Percentiles rank a stretch among this genome's conserved stretches.
phyloP scores from a whole-genome alignment of 495 filamentous ascomycete species.

The Penicillium ucsense region DNA sequence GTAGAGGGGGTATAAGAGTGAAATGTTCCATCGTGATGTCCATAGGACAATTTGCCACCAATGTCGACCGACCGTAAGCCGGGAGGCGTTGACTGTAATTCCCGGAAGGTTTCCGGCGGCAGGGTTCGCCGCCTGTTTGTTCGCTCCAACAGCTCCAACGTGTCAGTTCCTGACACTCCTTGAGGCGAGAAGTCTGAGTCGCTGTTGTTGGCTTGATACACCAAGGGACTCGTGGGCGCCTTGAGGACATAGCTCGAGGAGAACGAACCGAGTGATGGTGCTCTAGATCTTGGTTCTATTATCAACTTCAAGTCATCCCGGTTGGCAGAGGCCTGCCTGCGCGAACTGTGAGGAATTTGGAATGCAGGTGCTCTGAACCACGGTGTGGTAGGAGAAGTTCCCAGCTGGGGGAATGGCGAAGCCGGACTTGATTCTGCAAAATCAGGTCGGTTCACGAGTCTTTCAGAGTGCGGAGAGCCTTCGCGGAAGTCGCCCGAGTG shows the following conservation, averaged over 20 bases:
- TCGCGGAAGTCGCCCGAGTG: constrained; percentile 84
- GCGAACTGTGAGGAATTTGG: constrained; percentile 5
- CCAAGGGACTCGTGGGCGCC: constrained; percentile 84
- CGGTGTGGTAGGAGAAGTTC: constrained; percentile 39
- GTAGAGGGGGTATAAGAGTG: constrained; percentile 64
- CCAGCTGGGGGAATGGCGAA: constrained; percentile 16
- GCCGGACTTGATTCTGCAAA: constrained; percentile 8
- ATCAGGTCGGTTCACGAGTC: constrained; percentile 14
- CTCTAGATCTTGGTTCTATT: constrained; percentile 25
- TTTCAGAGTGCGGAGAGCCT: constrained; percentile 27
- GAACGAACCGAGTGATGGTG: constrained; percentile 64
- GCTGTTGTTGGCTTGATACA: constrained; percentile 81
- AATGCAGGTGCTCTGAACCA: constrained; percentile 35
- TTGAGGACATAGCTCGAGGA: constrained; percentile 79
- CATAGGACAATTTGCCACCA: constrained; percentile 12
- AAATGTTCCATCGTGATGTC: constrained; percentile 41
- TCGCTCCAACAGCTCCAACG: constrained; percentile 31
- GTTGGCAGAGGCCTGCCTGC: constrained; percentile 7
- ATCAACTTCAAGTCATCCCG: constrained; percentile 8
- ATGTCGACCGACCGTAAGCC: constrained; percentile 9
- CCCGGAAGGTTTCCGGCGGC: constrained; percentile 45
- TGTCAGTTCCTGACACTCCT: constrained; percentile 15
- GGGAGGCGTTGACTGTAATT: constrained; percentile 29
- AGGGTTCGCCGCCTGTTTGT: constrained; percentile 50
- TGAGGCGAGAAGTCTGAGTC: constrained; percentile 59